phyloP scores from a whole-genome alignment of 2,329 filamentous ascomycete species.

The Claviceps digitariae region DNA sequence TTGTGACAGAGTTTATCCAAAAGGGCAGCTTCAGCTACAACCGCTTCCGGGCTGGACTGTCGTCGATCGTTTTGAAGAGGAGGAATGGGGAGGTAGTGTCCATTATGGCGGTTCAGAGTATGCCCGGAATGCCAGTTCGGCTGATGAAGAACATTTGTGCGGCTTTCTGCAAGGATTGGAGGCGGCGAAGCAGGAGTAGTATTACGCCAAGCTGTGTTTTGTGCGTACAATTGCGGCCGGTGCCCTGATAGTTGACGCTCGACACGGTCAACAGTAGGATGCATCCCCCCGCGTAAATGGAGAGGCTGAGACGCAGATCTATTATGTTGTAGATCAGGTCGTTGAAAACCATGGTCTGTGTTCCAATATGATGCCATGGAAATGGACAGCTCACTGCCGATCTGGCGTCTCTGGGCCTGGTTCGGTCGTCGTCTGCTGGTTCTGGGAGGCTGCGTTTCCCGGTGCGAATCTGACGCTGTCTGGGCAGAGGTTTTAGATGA shows the following conservation, averaged over 20 bases:
- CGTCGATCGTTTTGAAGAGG: slow-evolving; percentile 18
- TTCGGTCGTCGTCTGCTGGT: slow-evolving; percentile 23
- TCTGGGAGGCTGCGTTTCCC: slow-evolving; percentile 8
- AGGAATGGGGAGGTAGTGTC: background rate
- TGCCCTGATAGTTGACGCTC: background rate
- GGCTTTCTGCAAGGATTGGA: background rate
- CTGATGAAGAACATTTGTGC: background rate
- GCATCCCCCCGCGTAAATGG: background rate
- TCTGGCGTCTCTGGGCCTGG: slow-evolving; percentile 49
- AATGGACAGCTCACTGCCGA: slow-evolving; percentile 45
- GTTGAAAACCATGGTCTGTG: background rate
- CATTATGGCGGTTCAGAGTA: background rate
- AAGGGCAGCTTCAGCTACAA: slow-evolving; percentile 32
- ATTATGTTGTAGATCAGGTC: background rate
- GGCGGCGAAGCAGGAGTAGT: background rate
- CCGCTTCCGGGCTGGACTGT: slow-evolving; percentile 26
- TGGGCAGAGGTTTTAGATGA: background rate
- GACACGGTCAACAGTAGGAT: background rate
- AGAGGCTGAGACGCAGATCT: background rate
- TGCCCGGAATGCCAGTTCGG: background rate
- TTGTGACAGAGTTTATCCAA: slow-evolving; percentile 34
- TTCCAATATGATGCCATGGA: slow-evolving; percentile 31
- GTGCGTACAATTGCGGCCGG: background rate
- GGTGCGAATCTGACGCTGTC: background rate
- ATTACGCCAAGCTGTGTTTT: background rate